These are phyloP conservation scores for Cafeteria roenbergensis DNA, from an alignment of 108 stramenopile genomes.

Conservation along the genomic window DNA sequence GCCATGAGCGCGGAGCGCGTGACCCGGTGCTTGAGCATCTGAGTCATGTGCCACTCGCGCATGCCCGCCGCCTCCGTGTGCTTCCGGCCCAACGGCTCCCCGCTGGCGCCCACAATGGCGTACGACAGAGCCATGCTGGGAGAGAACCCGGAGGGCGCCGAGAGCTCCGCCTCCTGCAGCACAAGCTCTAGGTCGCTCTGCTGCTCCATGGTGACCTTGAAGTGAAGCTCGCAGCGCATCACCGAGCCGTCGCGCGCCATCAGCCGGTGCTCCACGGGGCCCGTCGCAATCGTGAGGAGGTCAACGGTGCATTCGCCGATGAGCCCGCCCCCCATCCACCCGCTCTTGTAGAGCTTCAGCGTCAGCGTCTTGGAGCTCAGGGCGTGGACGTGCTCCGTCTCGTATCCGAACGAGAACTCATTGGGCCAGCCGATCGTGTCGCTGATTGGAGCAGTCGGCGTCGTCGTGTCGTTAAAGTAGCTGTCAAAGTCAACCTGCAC, in stretches of 20 bases:
- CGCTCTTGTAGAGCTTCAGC: background rate
- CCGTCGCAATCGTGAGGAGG: background rate
- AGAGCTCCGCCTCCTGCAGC: background rate
- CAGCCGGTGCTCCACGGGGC: background rate
- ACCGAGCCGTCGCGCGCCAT: background rate
- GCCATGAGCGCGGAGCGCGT: too few relatives aligned
- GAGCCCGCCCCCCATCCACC: background rate
- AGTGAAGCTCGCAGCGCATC: background rate
- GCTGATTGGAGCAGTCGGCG: background rate
- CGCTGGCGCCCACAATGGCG: background rate
- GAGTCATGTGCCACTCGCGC: too few relatives aligned
- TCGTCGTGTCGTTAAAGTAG: background rate
- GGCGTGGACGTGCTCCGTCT: background rate
- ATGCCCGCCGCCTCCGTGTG: background rate
- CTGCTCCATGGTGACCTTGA: background rate
- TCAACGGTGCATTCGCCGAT: background rate
- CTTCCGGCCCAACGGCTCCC: background rate
- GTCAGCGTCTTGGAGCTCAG: background rate
- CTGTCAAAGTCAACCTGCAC: background rate
- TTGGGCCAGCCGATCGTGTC: background rate
- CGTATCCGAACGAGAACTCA: constrained; percentile 1
- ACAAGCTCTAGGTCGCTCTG: background rate
- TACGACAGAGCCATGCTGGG: background rate
- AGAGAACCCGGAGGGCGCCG: background rate
- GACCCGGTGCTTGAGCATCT: too few relatives aligned